Conservation (phyloP, 129 eudicot species). For the Solidago caesia region DNA sequence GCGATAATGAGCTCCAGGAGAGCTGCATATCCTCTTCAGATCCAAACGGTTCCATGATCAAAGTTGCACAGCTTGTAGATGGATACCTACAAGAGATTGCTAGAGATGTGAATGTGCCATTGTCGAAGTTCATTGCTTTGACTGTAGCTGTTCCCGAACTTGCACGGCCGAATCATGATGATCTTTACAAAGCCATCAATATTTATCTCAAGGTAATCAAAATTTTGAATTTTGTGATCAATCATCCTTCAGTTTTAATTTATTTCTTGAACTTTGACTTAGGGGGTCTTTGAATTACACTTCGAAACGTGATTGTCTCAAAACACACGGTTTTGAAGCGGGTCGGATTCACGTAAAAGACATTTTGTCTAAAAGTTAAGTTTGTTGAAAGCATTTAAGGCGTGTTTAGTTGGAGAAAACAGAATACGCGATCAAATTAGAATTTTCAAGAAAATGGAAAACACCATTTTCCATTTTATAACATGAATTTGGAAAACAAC, state of each 20-base stretch:
- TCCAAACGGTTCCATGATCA: slow-evolving; percentile 53
- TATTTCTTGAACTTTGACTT: neutral
- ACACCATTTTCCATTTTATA: too few species aligned
- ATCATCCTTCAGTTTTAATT: neutral
- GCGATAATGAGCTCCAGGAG: slow-evolving; percentile 48
- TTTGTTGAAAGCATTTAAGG: too few species aligned
- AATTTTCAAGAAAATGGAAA: too few species aligned
- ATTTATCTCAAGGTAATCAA: slow-evolving; percentile 75
- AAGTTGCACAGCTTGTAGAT: slow-evolving; percentile 83
- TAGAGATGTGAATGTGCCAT: slow-evolving; percentile 52
- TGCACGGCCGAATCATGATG: slow-evolving; percentile 79
- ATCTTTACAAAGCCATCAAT: slow-evolving; percentile 90
- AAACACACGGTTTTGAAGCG: neutral
- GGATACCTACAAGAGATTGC: slow-evolving; percentile 74
- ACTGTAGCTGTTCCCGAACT: slow-evolving; percentile 65
- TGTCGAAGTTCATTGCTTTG: slow-evolving; percentile 62
- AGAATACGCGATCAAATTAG: too few species aligned
- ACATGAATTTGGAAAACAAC: too few species aligned
- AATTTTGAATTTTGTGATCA: neutral
- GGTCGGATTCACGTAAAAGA: neutral
- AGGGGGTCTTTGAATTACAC: neutral
- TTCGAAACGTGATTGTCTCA: neutral
- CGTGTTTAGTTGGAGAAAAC: too few species aligned
- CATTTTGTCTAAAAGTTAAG: neutral
- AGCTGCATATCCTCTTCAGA: slow-evolving; percentile 51